Evolutionary conservation across 139 green algal genomes (phyloP).

Genomic region (Chlorella sp.): DNA sequence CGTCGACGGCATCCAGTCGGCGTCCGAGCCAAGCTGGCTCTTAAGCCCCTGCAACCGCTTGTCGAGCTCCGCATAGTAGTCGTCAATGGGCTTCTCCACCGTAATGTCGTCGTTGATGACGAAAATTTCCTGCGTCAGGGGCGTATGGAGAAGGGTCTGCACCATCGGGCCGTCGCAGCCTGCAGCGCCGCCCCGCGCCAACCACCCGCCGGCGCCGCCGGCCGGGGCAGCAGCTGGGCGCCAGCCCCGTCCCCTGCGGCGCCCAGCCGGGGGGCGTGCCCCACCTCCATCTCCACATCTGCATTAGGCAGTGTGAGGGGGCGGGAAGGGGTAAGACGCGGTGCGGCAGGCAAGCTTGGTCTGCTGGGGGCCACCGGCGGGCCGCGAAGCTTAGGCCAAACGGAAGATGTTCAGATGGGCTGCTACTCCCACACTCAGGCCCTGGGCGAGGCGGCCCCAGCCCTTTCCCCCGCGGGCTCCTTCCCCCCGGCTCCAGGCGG

Average conservation of each 20-base stretch:
- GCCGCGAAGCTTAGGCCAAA: too few species aligned
- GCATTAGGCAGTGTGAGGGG: background rate
- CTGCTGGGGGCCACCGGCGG: too few species aligned
- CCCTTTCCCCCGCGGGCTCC: background rate
- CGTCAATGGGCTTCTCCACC: slow-evolving; percentile 38
- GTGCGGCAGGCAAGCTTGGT: background rate
- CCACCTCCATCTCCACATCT: slow-evolving; percentile 36
- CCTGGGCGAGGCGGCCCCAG: too few species aligned
- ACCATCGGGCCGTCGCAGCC: too few species aligned
- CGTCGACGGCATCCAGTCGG: slow-evolving; percentile 37
- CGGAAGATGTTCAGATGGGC: too few species aligned
- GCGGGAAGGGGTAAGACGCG: background rate
- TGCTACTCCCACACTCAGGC: too few species aligned
- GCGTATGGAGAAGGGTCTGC: background rate
- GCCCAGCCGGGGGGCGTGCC: background rate
- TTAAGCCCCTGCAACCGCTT: slow-evolving; percentile 30
- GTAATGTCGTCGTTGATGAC: slow-evolving; percentile 46
- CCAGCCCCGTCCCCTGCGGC: background rate
- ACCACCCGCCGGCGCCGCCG: slow-evolving; percentile 18
- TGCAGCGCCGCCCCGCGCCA: background rate
- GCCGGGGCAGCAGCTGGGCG: background rate
- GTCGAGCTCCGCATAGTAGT: slow-evolving; percentile 43
- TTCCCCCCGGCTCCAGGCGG: background rate
- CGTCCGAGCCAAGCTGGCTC: slow-evolving; percentile 12
- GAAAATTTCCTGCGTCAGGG: slow-evolving; percentile 24